These are phyloP conservation scores for Leishmania aethiopica DNA, from an alignment of 208 protist genomes.

Conservation along the genomic window DNA sequence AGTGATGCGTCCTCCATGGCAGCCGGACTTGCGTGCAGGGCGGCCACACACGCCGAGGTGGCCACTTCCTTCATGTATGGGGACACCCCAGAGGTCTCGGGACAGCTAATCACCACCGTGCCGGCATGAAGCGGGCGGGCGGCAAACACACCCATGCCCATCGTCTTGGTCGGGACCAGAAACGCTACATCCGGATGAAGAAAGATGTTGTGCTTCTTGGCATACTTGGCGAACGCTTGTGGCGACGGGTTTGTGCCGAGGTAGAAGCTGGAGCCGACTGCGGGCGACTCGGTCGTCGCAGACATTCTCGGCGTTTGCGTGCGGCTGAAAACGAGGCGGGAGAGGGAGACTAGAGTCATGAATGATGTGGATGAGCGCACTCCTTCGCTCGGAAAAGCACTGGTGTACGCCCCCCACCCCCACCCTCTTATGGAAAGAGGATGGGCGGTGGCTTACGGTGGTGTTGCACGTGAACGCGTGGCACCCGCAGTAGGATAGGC, in stretches of 20 bases:
- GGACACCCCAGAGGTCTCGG: conserved; percentile 54
- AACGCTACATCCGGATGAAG: conserved; percentile 86
- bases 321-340: neutral
- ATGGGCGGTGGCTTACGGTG: neutral
- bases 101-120: conserved; percentile 82
- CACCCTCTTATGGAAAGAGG: neutral
- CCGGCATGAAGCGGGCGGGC: conserved; percentile 46
- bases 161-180: conserved; percentile 82
- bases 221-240: conserved; percentile 62
- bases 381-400: neutral
- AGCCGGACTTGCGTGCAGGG: conserved; percentile 31
- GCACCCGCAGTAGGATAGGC: neutral
- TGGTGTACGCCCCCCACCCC: neutral
- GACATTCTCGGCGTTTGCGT: neutral
- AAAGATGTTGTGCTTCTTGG: conserved; percentile 78
- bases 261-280: conserved; percentile 11
- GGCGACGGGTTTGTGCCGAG: conserved; percentile 66
- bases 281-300: neutral
- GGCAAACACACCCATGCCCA: conserved; percentile 85
- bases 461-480: neutral
- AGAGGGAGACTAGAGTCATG: neutral
- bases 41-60: conserved; percentile 38
- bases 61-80: conserved; percentile 60
- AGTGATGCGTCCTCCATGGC: conserved; percentile 35
- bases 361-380: neutral